Base-by-base conservation (phyloP, 164 flowering plant species). In the Chloranthus sessilifolius region DNA sequence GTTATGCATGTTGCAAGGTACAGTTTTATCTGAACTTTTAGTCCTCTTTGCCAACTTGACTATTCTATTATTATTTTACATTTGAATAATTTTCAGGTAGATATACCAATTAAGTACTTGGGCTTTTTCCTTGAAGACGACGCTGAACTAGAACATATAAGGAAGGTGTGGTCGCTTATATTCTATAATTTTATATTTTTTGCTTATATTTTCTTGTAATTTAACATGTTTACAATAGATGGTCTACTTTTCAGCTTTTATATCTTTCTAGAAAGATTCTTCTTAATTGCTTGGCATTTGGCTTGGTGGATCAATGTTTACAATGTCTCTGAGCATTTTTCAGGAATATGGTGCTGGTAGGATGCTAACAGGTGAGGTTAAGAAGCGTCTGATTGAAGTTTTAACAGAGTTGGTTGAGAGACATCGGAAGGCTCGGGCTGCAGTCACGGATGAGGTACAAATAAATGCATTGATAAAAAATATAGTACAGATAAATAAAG, bases 41-140 rank as follows among this genome's bases (percentile, higher is more conserved):
- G n/a, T n/a, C n/a, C n/a, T n/a, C n/a, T n/a, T n/a, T n/a, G n/a
- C n/a, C n/a, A n/a, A n/a, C n/a, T n/a, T n/a, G n/a, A n/a, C n/a
- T n/a, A n/a, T n/a, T n/a, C n/a, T n/a, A n/a, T n/a, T n/a, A n/a
- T n/a, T n/a, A n/a, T n/a, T n/a, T n/a, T 27, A 15, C 15, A 14
- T 19, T 27, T 20, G 46, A 5, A 1, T 53, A 28, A 35, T 38
- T 1, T 65, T 52, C 83, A 87, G 97, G 97, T 92, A 0, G 96
- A 88, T 58, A 85, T 91, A 65, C 81, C 96, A 26, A 45, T 85
- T 25, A 91, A 91, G 68, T 91, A 88, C 66, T 80, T 92, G 8
- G 64, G 75, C 7, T 94, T 94, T 65, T 94, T 89, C 74, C 75
- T 94, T 24, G 99, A 94, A 15, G 95, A 94, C 63, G 99, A 94